These are phyloP conservation scores for Pugionium dolabratum DNA, from an alignment of 345 rosid genomes.

Conservation along the genomic window DNA sequence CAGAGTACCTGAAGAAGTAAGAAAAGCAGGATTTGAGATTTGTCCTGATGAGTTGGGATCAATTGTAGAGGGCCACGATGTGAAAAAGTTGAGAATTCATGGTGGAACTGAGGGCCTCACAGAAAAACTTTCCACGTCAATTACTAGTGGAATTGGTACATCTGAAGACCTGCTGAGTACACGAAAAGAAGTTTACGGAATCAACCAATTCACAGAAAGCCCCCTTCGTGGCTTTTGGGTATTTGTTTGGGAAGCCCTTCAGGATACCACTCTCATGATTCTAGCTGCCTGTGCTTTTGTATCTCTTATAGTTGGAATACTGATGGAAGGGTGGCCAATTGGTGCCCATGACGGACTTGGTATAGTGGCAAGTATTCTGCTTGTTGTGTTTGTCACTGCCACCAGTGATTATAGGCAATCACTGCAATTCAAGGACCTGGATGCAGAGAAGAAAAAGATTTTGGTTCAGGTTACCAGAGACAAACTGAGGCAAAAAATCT, in stretches of 20 bases:
- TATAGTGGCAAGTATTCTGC: conserved; percentile 63
- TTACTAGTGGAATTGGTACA: conserved; percentile 56
- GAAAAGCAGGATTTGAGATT: conserved; percentile 76
- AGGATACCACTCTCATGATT: conserved; percentile 69
- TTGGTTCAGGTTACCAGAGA: conserved; percentile 61
- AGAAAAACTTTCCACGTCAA: conserved; percentile 66
- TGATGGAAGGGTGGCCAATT: conserved; percentile 71
- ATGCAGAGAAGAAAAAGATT: conserved; percentile 62
- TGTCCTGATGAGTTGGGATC: conserved; percentile 87
- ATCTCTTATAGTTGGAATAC: conserved; percentile 67
- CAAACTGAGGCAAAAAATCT: conserved; percentile 56
- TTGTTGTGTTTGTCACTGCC: conserved; percentile 72
- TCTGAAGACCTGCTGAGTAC: conserved; percentile 46
- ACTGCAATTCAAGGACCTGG: conserved; percentile 71
- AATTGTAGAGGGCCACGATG: conserved; percentile 81
- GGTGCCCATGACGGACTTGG: conserved; percentile 85
- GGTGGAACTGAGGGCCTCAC: conserved; percentile 69
- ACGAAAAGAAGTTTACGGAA: conserved; percentile 69
- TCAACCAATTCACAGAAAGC: conserved; percentile 80
- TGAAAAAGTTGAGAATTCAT: conserved; percentile 72
- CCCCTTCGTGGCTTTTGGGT: conserved; percentile 78
- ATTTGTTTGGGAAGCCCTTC: conserved; percentile 71
- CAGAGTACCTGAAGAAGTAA: conserved; percentile 69
- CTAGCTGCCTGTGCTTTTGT: conserved; percentile 61
- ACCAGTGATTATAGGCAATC: conserved; percentile 71